A percentile compares a stretch with the other conserved stretches of the same genome.
Evolutionary conservation across 352 stramenopile species (phyloP).

Genomic region (Phytophthora crassamura): DNA sequence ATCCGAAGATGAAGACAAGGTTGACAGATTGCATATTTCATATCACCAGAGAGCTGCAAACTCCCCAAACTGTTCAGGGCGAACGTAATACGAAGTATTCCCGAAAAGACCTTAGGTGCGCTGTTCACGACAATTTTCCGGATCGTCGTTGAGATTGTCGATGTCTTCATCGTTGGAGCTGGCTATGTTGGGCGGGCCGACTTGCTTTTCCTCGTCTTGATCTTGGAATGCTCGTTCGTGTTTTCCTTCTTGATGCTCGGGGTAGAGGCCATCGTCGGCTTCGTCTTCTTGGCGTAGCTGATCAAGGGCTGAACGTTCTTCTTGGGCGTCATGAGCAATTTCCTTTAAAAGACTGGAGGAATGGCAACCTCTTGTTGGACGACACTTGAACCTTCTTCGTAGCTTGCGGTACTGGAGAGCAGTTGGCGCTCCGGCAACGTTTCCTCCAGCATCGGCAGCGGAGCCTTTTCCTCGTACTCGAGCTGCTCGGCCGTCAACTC

Average conservation of each 20-base stretch:
- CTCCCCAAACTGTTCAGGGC: too few relatives aligned
- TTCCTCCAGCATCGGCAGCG: not conserved
- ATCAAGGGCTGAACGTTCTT: too few relatives aligned
- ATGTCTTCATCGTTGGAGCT: not conserved
- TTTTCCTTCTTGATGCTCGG: not conserved
- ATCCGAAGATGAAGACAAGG: too few relatives aligned
- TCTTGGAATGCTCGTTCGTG: not conserved
- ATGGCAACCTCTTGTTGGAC: too few relatives aligned
- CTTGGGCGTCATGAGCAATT: too few relatives aligned
- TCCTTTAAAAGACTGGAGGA: too few relatives aligned
- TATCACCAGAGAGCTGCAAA: too few relatives aligned
- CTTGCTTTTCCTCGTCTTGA: not conserved
- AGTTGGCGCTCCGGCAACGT: not conserved
- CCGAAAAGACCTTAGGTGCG: too few relatives aligned
- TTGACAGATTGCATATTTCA: too few relatives aligned
- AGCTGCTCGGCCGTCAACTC: not conserved
- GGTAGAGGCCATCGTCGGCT: too few relatives aligned
- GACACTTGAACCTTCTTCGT: not conserved
- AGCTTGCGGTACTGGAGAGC: conserved; percentile 4
- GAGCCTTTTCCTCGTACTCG: conserved; percentile 20
- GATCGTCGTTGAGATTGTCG: conserved; percentile 12
- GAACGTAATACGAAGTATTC: too few relatives aligned
- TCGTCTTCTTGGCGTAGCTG: too few relatives aligned
- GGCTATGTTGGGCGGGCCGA: not conserved
- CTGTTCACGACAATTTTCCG: conserved; percentile 10